phyloP scores from a whole-genome alignment of 2,329 filamentous ascomycete species.

The Fusarium nematophilum region DNA sequence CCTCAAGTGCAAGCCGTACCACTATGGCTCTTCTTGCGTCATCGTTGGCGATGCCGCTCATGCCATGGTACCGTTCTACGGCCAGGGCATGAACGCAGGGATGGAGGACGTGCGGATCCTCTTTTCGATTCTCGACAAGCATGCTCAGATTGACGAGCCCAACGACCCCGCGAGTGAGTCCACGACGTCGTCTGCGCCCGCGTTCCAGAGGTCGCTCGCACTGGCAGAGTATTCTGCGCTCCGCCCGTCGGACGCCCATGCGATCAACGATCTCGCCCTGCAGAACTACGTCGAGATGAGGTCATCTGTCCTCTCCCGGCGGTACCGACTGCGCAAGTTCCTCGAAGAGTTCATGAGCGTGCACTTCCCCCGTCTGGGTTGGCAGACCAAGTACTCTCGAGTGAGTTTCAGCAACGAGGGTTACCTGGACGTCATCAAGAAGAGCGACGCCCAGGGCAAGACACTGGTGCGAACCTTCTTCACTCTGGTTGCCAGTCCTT shows the following conservation, averaged over 20 bases:
- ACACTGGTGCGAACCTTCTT: conserved; percentile 63
- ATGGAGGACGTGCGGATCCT: conserved; percentile 93
- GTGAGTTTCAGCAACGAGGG: conserved; percentile 94
- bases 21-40: conserved; percentile 80
- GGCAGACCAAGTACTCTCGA: conserved; percentile 91
- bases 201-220: conserved; percentile 70
- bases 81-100: conserved; percentile 97
- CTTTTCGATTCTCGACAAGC: conserved; percentile 82
- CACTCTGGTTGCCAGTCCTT: conserved; percentile 48
- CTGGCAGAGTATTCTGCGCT: conserved; percentile 80
- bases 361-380: conserved; percentile 81
- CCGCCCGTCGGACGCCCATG: conserved; percentile 81
- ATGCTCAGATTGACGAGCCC: conserved; percentile 60
- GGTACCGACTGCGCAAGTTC: conserved; percentile 84
- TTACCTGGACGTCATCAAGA: conserved; percentile 83
- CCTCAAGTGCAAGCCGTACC: conserved; percentile 92
- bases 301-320: conserved; percentile 78
- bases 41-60: conserved; percentile 95
- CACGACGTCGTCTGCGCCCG: conserved; percentile 56
- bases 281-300: conserved; percentile 97
- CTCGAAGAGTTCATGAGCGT: conserved; percentile 86
- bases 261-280: conserved; percentile 92
- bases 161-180: conserved; percentile 53
- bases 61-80: conserved; percentile 98
- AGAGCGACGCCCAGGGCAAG: conserved; percentile 75